Base-by-base conservation (phyloP, 2,329 filamentous ascomycete species). In the Trichoderma citrinoviride region DNA sequence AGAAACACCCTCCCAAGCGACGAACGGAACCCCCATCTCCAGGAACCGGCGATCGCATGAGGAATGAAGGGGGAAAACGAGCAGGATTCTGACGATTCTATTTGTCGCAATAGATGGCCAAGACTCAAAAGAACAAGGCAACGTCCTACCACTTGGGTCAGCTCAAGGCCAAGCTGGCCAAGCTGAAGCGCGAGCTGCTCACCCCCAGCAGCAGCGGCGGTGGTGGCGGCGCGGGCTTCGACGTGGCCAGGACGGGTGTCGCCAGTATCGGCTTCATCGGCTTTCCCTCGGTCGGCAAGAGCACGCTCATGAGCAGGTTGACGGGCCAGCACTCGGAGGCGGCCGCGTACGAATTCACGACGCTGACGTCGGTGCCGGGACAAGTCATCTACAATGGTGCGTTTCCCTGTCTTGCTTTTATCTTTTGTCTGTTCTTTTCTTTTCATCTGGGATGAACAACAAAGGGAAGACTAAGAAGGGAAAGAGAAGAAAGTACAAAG, bases 341-440 rank as follows among this genome's bases (percentile, higher is more conserved):
- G 64, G 95, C 95, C 19, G 95, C 94, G 60, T 99, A 99, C 80
- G 95, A 99, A 77, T 99, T 99, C 82, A 99, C 95, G 70, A 99
- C 95, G 62, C 84, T 99, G 77, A 99, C 95, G 41, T 97, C 94
- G 52, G 95, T 99, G 55, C 95, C 95, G 47, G 95, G 95, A 61
- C 95, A 98, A 81, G 93, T 99, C 67, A 81, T 90, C 71, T 98
- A 98, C 81, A 98, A 99, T 75, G 95, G 84, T 84, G 75, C 68
- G 76, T 74, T n/a, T 41, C 7, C 8, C 41, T 8, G n/a, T n/a
- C n/a, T 23, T 29, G 21, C 23, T 17, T 3, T 33, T 33, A 10
- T n/a, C n/a, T 52, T 33, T 15, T 15, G 14, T 5, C 33, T 17
- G 25, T 49, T 17, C 5, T 37, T 37, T 14, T 37, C 33, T 37